A percentile compares a stretch with the other conserved stretches of the same genome.
phyloP scores from a whole-genome alignment of 163 green algal species.

The Trebouxiophyceae sp. region DNA sequence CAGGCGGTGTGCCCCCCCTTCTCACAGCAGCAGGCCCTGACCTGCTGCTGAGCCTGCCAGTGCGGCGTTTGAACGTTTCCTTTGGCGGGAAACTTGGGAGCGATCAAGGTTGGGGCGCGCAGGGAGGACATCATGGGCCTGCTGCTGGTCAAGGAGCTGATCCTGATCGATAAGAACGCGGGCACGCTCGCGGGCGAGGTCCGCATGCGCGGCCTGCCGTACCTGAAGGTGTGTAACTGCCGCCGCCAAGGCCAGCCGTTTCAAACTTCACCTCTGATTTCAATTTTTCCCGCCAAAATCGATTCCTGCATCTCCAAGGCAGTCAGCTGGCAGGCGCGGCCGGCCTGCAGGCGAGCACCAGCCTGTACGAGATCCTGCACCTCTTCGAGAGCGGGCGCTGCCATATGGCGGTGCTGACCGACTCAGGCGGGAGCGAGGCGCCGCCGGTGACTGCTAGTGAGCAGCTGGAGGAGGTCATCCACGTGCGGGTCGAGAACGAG shows the following conservation, averaged over 20 bases:
- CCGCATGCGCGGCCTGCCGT: constrained; percentile 47
- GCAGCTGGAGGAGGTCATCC: neutral
- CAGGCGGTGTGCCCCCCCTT: constrained; percentile 19
- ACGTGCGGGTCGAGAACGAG: neutral
- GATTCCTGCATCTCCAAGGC: no score
- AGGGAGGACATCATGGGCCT: constrained; percentile 51
- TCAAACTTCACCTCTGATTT: no score
- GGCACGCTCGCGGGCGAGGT: constrained; percentile 22
- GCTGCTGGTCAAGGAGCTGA: constrained; percentile 52
- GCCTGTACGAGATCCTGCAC: constrained; percentile 89
- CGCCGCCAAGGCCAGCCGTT: no score
- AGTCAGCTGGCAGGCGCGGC: no score
- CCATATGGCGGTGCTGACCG: no score
- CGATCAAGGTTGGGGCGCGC: no score
- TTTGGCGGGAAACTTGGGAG: no score
- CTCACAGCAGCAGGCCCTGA: no score
- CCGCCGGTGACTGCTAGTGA: neutral
- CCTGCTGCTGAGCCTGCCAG: neutral
- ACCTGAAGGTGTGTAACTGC: constrained; percentile 1
- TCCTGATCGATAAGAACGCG: constrained; percentile 23
- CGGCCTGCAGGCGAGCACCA: constrained; percentile 35
- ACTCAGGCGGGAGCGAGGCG: no score
- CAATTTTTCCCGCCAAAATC: no score
- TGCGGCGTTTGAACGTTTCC: neutral
- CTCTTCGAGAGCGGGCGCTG: constrained; percentile 87